Conservation (phyloP, 78 protist genomes). For the Dictyostelium firmibasis region DNA sequence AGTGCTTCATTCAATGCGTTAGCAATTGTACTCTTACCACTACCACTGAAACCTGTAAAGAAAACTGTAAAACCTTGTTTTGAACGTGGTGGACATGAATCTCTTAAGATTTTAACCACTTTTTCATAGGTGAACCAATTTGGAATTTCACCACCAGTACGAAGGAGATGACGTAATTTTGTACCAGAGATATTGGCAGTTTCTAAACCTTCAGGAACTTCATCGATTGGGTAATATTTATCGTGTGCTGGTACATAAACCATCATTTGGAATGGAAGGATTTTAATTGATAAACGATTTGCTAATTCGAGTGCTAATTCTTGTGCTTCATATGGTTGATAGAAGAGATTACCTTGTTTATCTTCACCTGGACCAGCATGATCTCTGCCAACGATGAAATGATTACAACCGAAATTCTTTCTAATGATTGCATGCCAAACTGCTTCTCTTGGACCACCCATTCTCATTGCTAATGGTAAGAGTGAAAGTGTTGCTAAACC, state of each 20-base stretch:
- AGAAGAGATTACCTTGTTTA: constrained; percentile 86
- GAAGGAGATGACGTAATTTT: constrained; percentile 78
- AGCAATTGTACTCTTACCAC: constrained; percentile 81
- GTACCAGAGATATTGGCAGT: constrained; percentile 88
- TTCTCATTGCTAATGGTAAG: constrained; percentile 85
- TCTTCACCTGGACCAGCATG: constrained; percentile 94
- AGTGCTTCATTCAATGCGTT: constrained; percentile 69
- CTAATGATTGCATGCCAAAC: constrained; percentile 96
- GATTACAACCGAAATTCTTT: constrained; percentile 96
- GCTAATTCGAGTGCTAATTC: constrained; percentile 84
- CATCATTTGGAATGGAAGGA: constrained; percentile 92
- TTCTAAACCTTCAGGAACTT: constrained; percentile 90
- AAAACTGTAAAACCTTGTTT: constrained; percentile 77
- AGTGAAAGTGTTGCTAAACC: constrained; percentile 55
- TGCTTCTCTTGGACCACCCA: constrained; percentile 97
- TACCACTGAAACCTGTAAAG: constrained; percentile 81
- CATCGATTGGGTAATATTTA: constrained; percentile 77
- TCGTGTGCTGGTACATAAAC: constrained; percentile 84
- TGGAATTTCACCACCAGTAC: constrained; percentile 94
- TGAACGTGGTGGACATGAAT: constrained; percentile 72
- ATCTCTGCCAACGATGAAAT: constrained; percentile 97
- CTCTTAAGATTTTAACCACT: constrained; percentile 91
- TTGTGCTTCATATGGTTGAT: constrained; percentile 94
- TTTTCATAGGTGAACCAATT: constrained; percentile 96
- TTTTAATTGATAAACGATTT: constrained; percentile 84